Evolutionary conservation across 495 filamentous ascomycete genomes (phyloP).

Genomic region (Rhizodiscina lignyota): DNA sequence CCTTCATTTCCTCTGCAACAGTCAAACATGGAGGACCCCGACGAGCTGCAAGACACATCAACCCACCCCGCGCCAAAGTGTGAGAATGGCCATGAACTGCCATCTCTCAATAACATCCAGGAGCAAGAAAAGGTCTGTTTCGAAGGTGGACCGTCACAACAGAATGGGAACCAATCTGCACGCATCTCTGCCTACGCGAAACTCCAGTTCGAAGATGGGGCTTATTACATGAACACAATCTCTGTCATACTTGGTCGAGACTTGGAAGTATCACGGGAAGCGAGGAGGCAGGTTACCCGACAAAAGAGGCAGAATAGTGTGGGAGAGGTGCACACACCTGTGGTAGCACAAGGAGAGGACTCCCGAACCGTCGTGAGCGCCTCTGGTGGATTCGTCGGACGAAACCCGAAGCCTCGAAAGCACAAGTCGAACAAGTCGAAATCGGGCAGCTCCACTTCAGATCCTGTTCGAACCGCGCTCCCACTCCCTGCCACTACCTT

Average conservation of each 20-base stretch:
- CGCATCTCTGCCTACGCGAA: slow-evolving; percentile 43
- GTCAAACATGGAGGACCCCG: no score
- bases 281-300: neutral
- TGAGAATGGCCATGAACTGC: no score
- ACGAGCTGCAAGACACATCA: no score
- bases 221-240: slow-evolving; percentile 58
- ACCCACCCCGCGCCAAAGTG: no score
- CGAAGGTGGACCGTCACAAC: no score
- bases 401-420: no score
- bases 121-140: no score
- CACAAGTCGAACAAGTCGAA: neutral
- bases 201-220: slow-evolving; percentile 52
- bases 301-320: no score
- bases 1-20: no score
- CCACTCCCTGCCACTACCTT: neutral
- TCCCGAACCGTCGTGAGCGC: neutral
- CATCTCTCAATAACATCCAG: no score
- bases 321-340: no score
- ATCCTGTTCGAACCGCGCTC: neutral
- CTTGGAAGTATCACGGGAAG: slow-evolving; percentile 12
- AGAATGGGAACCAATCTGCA: no score
- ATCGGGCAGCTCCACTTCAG: neutral
- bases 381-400: neutral
- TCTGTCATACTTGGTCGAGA: slow-evolving; percentile 50
- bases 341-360: neutral